A percentile compares a stretch with the other conserved stretches of the same genome.
These are phyloP conservation scores for Agarophyton chilense DNA, from an alignment of 23 red algal species.

Conservation along the genomic window DNA sequence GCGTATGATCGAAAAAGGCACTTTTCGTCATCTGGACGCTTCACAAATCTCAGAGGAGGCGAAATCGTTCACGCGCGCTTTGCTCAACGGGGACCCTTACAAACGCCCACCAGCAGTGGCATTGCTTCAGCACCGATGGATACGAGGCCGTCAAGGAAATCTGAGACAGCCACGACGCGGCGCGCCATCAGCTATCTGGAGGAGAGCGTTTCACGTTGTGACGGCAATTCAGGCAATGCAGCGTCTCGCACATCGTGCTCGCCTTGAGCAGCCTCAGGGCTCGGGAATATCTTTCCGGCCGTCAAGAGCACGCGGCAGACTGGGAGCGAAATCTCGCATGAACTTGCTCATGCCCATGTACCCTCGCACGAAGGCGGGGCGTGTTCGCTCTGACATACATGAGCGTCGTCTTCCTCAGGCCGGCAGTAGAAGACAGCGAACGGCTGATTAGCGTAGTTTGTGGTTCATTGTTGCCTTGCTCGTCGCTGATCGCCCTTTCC, in stretches of 20 bases:
- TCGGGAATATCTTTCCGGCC: background rate
- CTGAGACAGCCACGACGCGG: background rate
- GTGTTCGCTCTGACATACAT: background rate
- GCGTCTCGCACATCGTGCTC: constrained; percentile 1
- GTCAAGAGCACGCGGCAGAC: background rate
- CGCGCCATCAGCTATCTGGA: background rate
- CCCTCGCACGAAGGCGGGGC: background rate
- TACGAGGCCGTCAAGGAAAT: background rate
- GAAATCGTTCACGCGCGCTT: constrained; percentile 7
- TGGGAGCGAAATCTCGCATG: background rate
- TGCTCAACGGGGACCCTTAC: constrained; percentile 29
- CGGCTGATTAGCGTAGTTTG: background rate
- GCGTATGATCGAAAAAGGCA: constrained; percentile 7
- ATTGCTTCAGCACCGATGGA: constrained; percentile 49
- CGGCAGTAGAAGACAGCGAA: background rate
- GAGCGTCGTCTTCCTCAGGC: background rate
- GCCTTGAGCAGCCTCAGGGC: background rate
- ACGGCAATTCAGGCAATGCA: constrained; percentile 1
- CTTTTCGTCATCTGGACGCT: background rate
- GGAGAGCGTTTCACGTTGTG: constrained; percentile 13
- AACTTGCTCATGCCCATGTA: background rate
- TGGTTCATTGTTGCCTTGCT: background rate
- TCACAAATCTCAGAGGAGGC: constrained; percentile 28
- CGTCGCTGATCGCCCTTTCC: background rate
- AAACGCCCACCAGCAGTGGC: constrained; percentile 36